Percentiles rank a stretch among this genome's conserved stretches.
Evolutionary conservation across 441 rosid genomes (phyloP).

Genomic region (Eruca vesicaria): DNA sequence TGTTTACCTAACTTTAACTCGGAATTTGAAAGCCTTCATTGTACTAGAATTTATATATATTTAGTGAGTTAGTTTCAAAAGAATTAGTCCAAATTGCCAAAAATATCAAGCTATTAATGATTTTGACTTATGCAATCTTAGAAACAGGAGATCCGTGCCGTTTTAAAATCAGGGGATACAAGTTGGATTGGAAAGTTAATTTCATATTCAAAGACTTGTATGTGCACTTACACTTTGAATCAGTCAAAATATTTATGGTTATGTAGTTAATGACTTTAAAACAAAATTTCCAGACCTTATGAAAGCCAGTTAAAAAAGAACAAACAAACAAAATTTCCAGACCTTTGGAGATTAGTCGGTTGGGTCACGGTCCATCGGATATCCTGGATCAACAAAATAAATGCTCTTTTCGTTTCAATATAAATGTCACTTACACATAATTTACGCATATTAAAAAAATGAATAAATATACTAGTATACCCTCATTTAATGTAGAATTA

Average conservation of each 20-base stretch:
- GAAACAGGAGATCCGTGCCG: slow-evolving; percentile 33
- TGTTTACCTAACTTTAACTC: background rate
- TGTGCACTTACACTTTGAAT: slow-evolving; percentile 20
- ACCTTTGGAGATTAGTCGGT: no score
- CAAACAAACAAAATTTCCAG: no score
- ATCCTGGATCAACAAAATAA: no score
- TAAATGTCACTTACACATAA: no score
- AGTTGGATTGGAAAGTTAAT: slow-evolving; percentile 18
- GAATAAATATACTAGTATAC: no score
- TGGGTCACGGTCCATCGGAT: no score
- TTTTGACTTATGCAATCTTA: slow-evolving; percentile 18
- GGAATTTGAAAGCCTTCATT: background rate
- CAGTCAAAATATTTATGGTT: slow-evolving; percentile 18
- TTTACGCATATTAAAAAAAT: no score
- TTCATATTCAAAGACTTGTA: slow-evolving; percentile 2
- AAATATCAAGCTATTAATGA: slow-evolving; percentile 14
- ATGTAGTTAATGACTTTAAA: slow-evolving; percentile 8
- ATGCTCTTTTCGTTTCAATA: no score
- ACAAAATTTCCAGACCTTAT: no score
- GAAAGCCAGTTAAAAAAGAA: no score
- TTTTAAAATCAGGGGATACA: slow-evolving; percentile 19
- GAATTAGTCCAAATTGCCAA: slow-evolving; percentile 1
- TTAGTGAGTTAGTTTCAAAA: background rate
- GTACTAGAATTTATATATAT: background rate
- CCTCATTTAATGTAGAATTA: no score